These are phyloP conservation scores for Rhodotorula diobovata DNA, from an alignment of 768 basidiomycete species.

Conservation along the genomic window DNA sequence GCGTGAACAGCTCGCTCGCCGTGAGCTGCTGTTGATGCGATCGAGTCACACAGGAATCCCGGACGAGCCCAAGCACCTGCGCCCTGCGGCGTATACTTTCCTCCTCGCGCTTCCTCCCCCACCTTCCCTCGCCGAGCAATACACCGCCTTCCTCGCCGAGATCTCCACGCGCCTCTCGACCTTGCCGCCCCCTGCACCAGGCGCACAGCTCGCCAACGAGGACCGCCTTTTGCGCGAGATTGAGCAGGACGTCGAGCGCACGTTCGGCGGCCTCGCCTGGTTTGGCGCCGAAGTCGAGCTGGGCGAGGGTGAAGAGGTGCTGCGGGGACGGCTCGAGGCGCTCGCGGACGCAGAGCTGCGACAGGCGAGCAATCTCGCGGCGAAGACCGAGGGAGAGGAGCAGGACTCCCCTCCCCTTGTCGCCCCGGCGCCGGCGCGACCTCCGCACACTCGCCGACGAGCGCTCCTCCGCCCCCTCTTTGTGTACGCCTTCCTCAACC, in stretches of 20 bases:
- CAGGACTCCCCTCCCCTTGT: not conserved
- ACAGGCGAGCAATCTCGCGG: not conserved
- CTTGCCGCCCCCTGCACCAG: not conserved
- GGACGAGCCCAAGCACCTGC: slow-evolving; percentile 20
- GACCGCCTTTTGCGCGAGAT: slow-evolving; percentile 32
- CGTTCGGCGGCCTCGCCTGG: slow-evolving; percentile 27
- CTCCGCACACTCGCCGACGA: slow-evolving; percentile 7
- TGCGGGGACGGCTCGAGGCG: slow-evolving; percentile 21
- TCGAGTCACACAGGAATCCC: slow-evolving; percentile 21
- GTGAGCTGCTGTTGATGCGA: too few relatives aligned
- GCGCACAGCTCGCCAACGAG: not conserved
- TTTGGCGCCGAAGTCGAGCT: not conserved
- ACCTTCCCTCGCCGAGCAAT: slow-evolving; percentile 3
- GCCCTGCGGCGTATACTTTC: slow-evolving; percentile 12
- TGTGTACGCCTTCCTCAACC: slow-evolving; percentile 37
- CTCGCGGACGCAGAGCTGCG: not conserved
- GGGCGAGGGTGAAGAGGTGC: not conserved
- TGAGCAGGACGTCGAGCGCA: slow-evolving; percentile 34
- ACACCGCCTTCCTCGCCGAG: slow-evolving; percentile 24
- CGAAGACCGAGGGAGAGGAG: not conserved
- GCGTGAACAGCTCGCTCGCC: too few relatives aligned
- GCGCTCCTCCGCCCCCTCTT: slow-evolving; percentile 34
- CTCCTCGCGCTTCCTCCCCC: slow-evolving; percentile 23
- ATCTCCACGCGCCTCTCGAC: slow-evolving; percentile 1
- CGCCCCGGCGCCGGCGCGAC: not conserved